Evolutionary conservation across 805 yeast genomes (phyloP).

Genomic region (Maudiozyma turicensis): DNA sequence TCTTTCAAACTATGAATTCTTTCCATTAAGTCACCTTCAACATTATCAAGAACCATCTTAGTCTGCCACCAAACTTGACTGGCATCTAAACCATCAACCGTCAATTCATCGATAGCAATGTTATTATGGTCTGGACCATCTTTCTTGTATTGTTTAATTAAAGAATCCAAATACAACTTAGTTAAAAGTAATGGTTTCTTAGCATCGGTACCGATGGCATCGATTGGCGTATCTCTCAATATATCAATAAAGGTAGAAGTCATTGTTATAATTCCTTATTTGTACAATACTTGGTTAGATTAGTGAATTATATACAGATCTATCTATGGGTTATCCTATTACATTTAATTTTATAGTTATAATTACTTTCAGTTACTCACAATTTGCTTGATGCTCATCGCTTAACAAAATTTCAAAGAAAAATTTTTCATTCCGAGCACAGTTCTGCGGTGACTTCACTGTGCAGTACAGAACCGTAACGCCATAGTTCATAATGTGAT

Average conservation of each 20-base stretch:
- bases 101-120: conserved; percentile 71
- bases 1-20: conserved; percentile 44
- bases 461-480: too few relatives aligned
- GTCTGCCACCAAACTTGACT: conserved; percentile 92
- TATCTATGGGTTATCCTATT: too few relatives aligned
- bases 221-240: conserved; percentile 15
- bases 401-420: neutral
- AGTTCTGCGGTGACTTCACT: too few relatives aligned
- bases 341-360: too few relatives aligned
- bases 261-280: neutral
- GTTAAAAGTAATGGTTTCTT: conserved; percentile 18
- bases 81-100: conserved; percentile 79
- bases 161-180: conserved; percentile 21
- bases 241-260: conserved; percentile 10
- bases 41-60: conserved; percentile 72
- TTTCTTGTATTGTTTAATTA: conserved; percentile 14
- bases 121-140: conserved; percentile 11
- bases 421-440: too few relatives aligned
- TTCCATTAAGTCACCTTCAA: conserved; percentile 53
- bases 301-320: too few relatives aligned
- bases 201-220: conserved; percentile 12
- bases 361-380: too few relatives aligned
- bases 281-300: neutral
- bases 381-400: neutral
- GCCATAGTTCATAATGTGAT: too few relatives aligned